phyloP scores from a whole-genome alignment of 2,329 filamentous ascomycete genomes.

The Penicillium sumatraense region DNA sequence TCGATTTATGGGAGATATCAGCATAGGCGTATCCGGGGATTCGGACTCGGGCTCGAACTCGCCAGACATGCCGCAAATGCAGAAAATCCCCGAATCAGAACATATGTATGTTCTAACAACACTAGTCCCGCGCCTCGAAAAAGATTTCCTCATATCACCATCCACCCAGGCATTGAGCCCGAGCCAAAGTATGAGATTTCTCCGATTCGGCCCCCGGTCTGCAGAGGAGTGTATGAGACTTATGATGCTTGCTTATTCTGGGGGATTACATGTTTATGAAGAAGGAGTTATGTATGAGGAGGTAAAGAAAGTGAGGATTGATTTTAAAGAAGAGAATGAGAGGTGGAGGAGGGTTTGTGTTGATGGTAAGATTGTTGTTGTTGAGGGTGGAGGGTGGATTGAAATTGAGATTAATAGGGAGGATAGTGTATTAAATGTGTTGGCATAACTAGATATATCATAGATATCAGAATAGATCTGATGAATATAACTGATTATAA shows the following conservation, averaged over 20 bases:
- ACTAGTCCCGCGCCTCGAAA: constrained; percentile 80
- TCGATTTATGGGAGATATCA: constrained; percentile 60
- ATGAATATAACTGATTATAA: background rate
- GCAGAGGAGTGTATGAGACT: constrained; percentile 74
- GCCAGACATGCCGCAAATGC: too few species aligned
- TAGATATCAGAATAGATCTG: background rate
- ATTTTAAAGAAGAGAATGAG: constrained; percentile 62
- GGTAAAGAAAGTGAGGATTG: constrained; percentile 69
- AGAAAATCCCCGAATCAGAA: constrained; percentile 28
- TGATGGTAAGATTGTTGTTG: constrained; percentile 83
- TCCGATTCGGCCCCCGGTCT: constrained; percentile 73
- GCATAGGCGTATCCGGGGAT: constrained; percentile 44
- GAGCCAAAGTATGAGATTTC: constrained; percentile 70
- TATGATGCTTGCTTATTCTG: constrained; percentile 68
- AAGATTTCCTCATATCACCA: constrained; percentile 81
- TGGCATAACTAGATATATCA: too few species aligned
- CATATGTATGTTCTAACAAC: constrained; percentile 80
- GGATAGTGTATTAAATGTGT: constrained; percentile 15
- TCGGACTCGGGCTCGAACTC: too few species aligned
- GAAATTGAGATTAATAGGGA: constrained; percentile 63
- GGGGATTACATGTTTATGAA: constrained; percentile 59
- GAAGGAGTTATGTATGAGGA: constrained; percentile 70
- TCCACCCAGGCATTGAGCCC: constrained; percentile 68
- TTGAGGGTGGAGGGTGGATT: constrained; percentile 74
- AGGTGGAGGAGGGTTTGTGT: constrained; percentile 86